Conservation (phyloP, 257 asterid genomes). For the Lavandula angustifolia region DNA sequence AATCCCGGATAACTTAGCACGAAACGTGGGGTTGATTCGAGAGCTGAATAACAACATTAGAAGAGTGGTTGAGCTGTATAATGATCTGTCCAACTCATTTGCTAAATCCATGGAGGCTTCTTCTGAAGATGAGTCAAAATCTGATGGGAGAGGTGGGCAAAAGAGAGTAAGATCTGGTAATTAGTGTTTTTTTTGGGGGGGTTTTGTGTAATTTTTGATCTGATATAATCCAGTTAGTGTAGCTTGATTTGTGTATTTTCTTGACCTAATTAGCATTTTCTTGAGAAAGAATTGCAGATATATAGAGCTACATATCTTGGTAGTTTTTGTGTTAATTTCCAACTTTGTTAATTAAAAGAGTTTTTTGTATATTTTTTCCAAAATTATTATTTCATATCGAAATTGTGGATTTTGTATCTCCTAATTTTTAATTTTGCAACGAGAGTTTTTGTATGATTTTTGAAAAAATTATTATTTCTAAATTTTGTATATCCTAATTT, state of each 20-base stretch:
- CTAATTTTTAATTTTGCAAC: too few species aligned
- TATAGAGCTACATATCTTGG: conserved; percentile 15
- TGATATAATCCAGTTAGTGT: conserved; percentile 30
- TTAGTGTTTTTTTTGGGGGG: conserved; percentile 18
- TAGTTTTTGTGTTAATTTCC: conserved; percentile 19
- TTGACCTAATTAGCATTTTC: conserved; percentile 19
- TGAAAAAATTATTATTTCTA: too few species aligned
- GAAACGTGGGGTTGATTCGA: conserved; percentile 52
- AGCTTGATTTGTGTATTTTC: conserved; percentile 24
- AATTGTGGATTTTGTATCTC: too few species aligned
- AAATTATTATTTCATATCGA: too few species aligned
- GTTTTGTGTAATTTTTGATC: conserved; percentile 23
- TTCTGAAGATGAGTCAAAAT: conserved; percentile 51
- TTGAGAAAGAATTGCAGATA: conserved; percentile 22
- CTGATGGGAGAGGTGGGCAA: conserved; percentile 46
- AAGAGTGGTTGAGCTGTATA: conserved; percentile 51
- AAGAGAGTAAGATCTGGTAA: conserved; percentile 48
- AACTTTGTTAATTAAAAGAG: too few species aligned
- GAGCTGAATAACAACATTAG: conserved; percentile 59
- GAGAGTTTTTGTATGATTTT: too few species aligned
- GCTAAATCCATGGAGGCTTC: conserved; percentile 52
- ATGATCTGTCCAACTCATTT: conserved; percentile 47
- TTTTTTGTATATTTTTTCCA: too few species aligned
- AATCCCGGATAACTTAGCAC: conserved; percentile 44
- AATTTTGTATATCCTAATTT: too few species aligned